Evolutionary conservation across 495 filamentous ascomycete species (phyloP), one percentile per base, ranked within the genome.

Genomic region (Beverwykella pulmonaria): DNA sequence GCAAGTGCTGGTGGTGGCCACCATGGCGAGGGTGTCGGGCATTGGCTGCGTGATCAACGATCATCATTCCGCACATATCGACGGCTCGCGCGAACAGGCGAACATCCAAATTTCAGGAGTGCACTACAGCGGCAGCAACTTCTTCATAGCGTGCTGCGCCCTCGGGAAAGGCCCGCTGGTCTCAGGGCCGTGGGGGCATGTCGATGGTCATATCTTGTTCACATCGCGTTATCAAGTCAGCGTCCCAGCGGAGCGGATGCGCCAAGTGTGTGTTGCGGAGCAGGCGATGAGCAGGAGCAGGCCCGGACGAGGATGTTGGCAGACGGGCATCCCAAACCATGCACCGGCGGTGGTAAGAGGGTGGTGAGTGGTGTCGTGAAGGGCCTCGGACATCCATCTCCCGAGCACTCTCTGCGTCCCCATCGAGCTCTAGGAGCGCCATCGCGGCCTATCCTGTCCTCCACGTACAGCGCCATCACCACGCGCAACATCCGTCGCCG

Each of bases 111-210:
- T 64, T 58, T 56, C 52, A 49, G 61, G 50, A 46, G 50, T 2
- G 49, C 27, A 53, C 12, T 10, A 29, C 47, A 8, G 49, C 39
- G 54, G n/a, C 44, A 22, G 19, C 10, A 27, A 32, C n/a, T n/a
- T n/a, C n/a, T n/a, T n/a, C n/a, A n/a, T n/a, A n/a, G n/a, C n/a
- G n/a, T n/a, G n/a, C n/a, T n/a, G n/a, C n/a, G n/a, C 20, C 6
- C 12, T 53, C 49, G 14, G 23, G 17, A 23, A 19, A 48, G 7
- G 22, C 27, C 3, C 15, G 30, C 30, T 25, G 53, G 27, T 57
- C 44, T 48, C 53, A 65, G 17, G 50, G 64, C 26, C 64, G 64
- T 67, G 64, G 64, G 64, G 57, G 64, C 56, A 19, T 27, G 53
- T 9, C 14, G 53, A 57, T 61, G 64, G 55, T 66, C 54, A 66